Evolutionary conservation across 495 filamentous ascomycete species (phyloP), one percentile per base, ranked within the genome.

Genomic region (Penicillium riverlandense): DNA sequence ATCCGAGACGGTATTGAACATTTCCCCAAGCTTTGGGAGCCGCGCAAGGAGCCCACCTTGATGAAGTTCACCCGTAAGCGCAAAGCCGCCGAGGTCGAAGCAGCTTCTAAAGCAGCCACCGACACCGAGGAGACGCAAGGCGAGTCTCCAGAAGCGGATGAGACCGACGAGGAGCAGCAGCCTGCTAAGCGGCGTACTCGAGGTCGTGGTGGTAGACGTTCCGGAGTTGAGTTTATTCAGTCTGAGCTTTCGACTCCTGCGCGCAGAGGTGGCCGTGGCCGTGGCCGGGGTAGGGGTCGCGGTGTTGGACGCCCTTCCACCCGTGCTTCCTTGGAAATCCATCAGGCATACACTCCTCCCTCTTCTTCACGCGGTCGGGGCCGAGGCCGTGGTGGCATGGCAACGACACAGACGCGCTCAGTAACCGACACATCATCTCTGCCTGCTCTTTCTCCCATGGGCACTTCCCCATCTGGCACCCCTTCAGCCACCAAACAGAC

Each of bases 261-360:
- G 36, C 52, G 53, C 35, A 34, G 53, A 32, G 32, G 34, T 70
- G 71, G 39, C 57, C 59, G 50, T 70, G 67, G 59, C 70, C 77
- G 56, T 60, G 70, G 63, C 68, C 74, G 58, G 74, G 82, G 57
- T 53, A 72, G 61, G 69, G 77, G 58, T 71, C 80, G 55, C 54
- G 73, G 59, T 67, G 77, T 58, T 70, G 59, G 56, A 15, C 62
- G 67, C 16, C 38, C 33, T 0, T 45, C 45, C 28, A 52, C 54
- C 35, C 55, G 57, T 15, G 57, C 48, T n/a, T 44, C 43, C 11
- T 54, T 59, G 5, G 63, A 65, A 33, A 38, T 42, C 29, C 53
- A 44, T 13, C 50, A 50, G 8, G 14, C 40, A 29, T 38, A 10
- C 28, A 41, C 34, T 11, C 45, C 46, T 9, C 47, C 47, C 11